Evolutionary conservation across 805 yeast species (phyloP).

Genomic region (Candida andamanensis): DNA sequence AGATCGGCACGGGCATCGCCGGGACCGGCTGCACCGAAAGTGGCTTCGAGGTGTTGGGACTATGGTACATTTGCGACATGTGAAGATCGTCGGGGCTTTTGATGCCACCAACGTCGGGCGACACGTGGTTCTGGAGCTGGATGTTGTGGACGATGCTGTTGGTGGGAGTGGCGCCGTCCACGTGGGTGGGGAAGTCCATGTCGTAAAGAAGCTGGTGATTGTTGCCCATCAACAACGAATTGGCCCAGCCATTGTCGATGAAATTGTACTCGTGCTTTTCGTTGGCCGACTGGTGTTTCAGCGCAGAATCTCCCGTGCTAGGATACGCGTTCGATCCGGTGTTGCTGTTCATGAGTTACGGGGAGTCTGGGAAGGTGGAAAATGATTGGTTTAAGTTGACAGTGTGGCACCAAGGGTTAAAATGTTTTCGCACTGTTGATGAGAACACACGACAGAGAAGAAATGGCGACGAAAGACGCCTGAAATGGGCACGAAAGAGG

Average conservation of each 20-base stretch:
- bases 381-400: too few relatives aligned
- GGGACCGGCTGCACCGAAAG: not conserved
- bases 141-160: slow-evolving; percentile 25
- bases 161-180: slow-evolving; percentile 11
- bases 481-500: too few relatives aligned
- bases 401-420: too few relatives aligned
- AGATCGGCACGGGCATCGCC: not conserved
- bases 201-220: slow-evolving; percentile 25
- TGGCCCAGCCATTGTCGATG: slow-evolving; percentile 30
- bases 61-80: not conserved
- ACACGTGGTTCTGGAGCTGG: slow-evolving; percentile 26
- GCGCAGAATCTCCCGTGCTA: too few relatives aligned
- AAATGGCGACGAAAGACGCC: too few relatives aligned
- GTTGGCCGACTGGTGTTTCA: too few relatives aligned
- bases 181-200: slow-evolving; percentile 23
- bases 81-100: not conserved
- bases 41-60: slow-evolving; percentile 1
- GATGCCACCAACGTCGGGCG: slow-evolving; percentile 4
- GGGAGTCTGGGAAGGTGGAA: too few relatives aligned
- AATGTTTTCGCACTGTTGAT: too few relatives aligned
- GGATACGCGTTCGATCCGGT: too few relatives aligned
- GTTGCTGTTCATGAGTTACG: too few relatives aligned
- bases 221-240: slow-evolving; percentile 28
- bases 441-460: too few relatives aligned
- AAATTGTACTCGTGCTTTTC: slow-evolving; percentile 1